Evolutionary conservation across 306 rosid genomes (phyloP), one percentile per base, ranked within the genome.

Genomic region (Delonix regia): DNA sequence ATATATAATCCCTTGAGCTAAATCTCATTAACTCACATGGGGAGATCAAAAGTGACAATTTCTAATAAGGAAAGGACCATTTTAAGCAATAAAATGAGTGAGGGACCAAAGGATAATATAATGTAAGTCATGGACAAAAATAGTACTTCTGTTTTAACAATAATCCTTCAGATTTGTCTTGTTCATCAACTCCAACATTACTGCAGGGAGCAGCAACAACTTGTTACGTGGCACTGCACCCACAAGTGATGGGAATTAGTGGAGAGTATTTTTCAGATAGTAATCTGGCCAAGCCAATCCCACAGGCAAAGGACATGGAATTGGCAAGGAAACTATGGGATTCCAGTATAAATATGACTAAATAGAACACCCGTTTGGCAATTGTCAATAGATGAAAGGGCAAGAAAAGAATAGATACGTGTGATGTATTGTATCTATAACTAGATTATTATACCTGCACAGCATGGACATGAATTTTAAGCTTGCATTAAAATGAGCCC

Each of bases 151-250:
- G n/a, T n/a, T n/a, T n/a, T n/a, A n/a, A n/a, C n/a, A n/a, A 1
- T 64, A 63, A 64, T 3, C 71, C 48, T 76, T 73, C 57, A 48
- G 44, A 18, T 5, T 33, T 15, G 51, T 19, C 65, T 41, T 85
- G 70, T 51, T 76, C 59, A 47, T 67, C 42, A 24, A 62, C 75
- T 71, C 11, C 49, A 59, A 52, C 45, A 33, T 74, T 65, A 59
- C 66, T 81, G 10, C 36, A 94, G 97, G 97, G 97, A 74, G 95
- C 97, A 62, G 94, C 97, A 52, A 94, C 98, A 80, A 88, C 91
- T 13, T 92, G 97, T 80, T 92, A 94, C 75, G 88, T 84, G 53
- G 95, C 98, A 56, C 69, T 94, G 82, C 84, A 94, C 51, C 95
- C 92, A 21, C 81, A 90, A 70, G 90, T 83, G 66, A 78, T 75